These are phyloP conservation scores for Mucor mucedo DNA, from an alignment of 371 early-diverging fungal species.

Conservation along the genomic window DNA sequence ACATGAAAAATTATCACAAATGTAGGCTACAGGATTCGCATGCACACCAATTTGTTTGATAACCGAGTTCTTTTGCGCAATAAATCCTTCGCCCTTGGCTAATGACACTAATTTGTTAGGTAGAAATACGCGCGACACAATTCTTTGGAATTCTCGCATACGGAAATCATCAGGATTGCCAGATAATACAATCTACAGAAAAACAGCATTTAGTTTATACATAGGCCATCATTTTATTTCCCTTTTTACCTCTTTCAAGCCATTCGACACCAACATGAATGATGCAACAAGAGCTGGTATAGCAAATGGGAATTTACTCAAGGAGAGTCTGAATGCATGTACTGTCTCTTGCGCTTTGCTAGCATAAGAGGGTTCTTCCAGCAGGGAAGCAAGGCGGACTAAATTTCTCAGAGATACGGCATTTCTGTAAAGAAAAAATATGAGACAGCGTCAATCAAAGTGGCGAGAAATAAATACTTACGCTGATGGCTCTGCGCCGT, in stretches of 20 bases:
- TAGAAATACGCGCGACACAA: slow-evolving; percentile 33
- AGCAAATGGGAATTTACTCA: slow-evolving; percentile 44
- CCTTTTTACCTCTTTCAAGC: slow-evolving; percentile 50
- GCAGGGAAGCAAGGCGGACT: slow-evolving; percentile 40
- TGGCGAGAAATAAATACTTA: slow-evolving; percentile 13
- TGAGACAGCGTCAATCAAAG: not conserved
- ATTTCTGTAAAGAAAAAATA: slow-evolving; percentile 32
- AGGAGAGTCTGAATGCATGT: slow-evolving; percentile 30
- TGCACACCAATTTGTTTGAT: slow-evolving; percentile 30
- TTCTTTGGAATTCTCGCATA: slow-evolving; percentile 27
- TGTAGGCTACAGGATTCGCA: slow-evolving; percentile 26
- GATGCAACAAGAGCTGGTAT: slow-evolving; percentile 49
- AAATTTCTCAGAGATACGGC: slow-evolving; percentile 50
- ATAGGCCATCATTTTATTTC: not conserved
- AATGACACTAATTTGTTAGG: slow-evolving; percentile 42
- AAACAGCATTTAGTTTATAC: not conserved
- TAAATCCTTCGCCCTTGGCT: slow-evolving; percentile 35
- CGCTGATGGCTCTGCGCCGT: slow-evolving; percentile 72
- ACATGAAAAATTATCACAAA: slow-evolving; percentile 59
- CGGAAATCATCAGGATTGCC: slow-evolving; percentile 27
- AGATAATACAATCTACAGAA: slow-evolving; percentile 45
- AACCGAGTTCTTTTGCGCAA: slow-evolving; percentile 32
- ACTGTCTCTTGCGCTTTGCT: slow-evolving; percentile 42
- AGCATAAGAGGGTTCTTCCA: slow-evolving; percentile 31
- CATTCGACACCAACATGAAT: slow-evolving; percentile 38